Base-by-base conservation (phyloP, 495 filamentous ascomycete species). In the Rhizodiscina lignyota region DNA sequence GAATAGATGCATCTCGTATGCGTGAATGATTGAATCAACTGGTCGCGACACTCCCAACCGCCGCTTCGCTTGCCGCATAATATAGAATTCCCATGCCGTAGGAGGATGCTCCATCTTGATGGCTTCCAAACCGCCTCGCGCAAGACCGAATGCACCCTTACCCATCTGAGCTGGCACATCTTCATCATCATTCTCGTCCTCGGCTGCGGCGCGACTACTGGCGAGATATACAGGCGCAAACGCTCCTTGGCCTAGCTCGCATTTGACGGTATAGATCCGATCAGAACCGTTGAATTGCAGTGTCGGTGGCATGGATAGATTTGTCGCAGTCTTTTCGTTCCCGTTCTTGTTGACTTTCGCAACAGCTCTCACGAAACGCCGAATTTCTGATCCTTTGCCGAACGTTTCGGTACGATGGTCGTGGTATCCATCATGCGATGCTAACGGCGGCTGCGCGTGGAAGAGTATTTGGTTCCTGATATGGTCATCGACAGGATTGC, bases 221-320 rank as follows among this genome's bases (percentile, higher is more conserved):
- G 80, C 75, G 2, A 96, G 67, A 53, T 94, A 96, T 4, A 97
- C 91, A 0, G 89, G 85, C 4, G 85, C 89, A 55, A 84, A 96
- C 2, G 91, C 87, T 18, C 89, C 89, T 15, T 83, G 77, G 5
- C 89, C 89, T 5, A 97, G 72, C 48, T 94, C 84, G n/a, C 77
- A 72, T 42, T 76, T 79, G 38, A 97, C 56, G 5, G 76, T 75
- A 56, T 93, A 96, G 3, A 62, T 55, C 4, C 67, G 59, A 12
- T 67, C 54, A 13, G 58, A 53, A 20, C 68, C 73, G 0, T 72
- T 66, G 38, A 96, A 81, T 28, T 72, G 58, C 12, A 97, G 64
- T 19, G 67, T 64, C 1, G 79, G 80, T 1, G 73, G 62, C 23
- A 64, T 49, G 13, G 67, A 56, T 12, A 77, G 41, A 32, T 54